Evolutionary conservation across 257 asterid genomes (phyloP).

Genomic region (Solanum bulbocastanum): DNA sequence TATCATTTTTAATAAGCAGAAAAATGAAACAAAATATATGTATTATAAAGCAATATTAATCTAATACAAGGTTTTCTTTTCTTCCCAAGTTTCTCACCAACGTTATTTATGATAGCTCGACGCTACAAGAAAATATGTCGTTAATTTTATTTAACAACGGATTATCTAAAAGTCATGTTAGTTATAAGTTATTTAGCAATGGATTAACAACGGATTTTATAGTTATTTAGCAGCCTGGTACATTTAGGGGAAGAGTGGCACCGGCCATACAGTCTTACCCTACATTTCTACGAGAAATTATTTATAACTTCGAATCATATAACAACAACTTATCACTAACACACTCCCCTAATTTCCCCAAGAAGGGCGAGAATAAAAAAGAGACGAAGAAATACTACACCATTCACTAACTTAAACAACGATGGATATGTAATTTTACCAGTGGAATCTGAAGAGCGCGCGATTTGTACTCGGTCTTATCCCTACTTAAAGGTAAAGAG

Average conservation of each 20-base stretch:
- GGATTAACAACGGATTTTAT: background rate
- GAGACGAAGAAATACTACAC: background rate
- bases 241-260: too few species aligned
- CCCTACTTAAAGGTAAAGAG: background rate
- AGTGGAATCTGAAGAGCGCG: fast-evolving
- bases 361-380: background rate
- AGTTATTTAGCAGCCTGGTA: too few species aligned
- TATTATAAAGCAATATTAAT: background rate
- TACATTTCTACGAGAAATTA: too few species aligned
- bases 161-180: background rate
- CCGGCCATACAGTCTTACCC: too few species aligned
- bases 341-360: background rate
- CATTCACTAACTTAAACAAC: background rate
- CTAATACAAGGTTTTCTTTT: background rate
- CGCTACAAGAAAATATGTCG: background rate
- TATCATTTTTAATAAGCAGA: background rate
- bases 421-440: background rate
- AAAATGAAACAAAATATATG: background rate
- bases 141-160: background rate
- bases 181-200: background rate
- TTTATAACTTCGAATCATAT: too few species aligned
- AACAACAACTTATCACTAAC: too few species aligned
- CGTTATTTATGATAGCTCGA: background rate
- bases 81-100: background rate
- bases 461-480: background rate